These are phyloP conservation scores for Emydomyces testavorans DNA, from an alignment of 2,329 filamentous ascomycete genomes.

Conservation along the genomic window DNA sequence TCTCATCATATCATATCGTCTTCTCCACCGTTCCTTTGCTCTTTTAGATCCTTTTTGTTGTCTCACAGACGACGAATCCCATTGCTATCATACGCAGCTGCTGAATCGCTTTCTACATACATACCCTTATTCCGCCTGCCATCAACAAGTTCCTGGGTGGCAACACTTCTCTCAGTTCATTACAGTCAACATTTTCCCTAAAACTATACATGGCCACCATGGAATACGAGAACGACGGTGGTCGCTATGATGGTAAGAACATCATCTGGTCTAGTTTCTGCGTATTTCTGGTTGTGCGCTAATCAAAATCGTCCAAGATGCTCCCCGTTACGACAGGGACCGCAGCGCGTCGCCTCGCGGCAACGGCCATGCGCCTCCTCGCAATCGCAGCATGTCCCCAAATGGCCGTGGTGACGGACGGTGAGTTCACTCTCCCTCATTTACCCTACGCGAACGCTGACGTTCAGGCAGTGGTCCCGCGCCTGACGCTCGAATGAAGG, in stretches of 20 bases:
- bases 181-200: background rate
- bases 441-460: conserved; percentile 2
- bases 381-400: conserved; percentile 54
- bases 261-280: conserved; percentile 12
- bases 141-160: background rate
- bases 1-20: conserved; percentile 18
- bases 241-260: conserved; percentile 53
- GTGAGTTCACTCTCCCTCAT: conserved; percentile 27
- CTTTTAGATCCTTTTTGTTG: background rate
- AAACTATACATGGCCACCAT: conserved; percentile 32
- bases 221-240: conserved; percentile 56
- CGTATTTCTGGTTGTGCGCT: conserved; percentile 6
- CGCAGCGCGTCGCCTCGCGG: conserved; percentile 56
- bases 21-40: conserved; percentile 11
- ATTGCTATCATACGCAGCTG: background rate
- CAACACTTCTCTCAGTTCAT: background rate
- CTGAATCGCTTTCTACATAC: background rate
- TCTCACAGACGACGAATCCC: background rate
- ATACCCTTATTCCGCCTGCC: background rate
- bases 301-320: conserved; percentile 36
- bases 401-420: conserved; percentile 46
- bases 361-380: conserved; percentile 39
- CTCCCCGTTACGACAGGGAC: conserved; percentile 51
- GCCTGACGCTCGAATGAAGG: conserved; percentile 31
- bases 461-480: background rate